Conservation (phyloP, 148 eudicot genomes). For the Vaccinium darrowii region DNA sequence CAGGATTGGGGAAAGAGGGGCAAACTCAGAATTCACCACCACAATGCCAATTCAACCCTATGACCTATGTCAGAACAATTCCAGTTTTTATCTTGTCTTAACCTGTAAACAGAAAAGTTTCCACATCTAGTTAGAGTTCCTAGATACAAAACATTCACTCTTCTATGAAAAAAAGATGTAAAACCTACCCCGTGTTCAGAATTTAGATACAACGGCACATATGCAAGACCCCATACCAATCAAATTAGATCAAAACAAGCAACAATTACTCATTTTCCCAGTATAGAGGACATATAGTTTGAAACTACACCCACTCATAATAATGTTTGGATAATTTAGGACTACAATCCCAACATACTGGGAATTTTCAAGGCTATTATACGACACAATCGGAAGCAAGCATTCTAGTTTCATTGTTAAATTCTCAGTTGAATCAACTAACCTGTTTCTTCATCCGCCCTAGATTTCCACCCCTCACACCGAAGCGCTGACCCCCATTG, state of each 20-base stretch:
- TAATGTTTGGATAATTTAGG: background rate
- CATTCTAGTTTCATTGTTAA: background rate
- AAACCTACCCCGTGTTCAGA: background rate
- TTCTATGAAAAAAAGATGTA: too few relatives aligned
- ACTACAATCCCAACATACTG: background rate
- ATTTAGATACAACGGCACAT: background rate
- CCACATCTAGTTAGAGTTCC: background rate
- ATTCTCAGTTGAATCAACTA: conserved; percentile 16
- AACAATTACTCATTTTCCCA: background rate
- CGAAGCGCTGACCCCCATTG: conserved; percentile 85
- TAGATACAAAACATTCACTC: too few relatives aligned
- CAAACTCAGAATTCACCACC: background rate
- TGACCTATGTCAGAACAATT: background rate
- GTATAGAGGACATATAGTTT: background rate
- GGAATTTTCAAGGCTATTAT: background rate
- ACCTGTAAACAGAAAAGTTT: background rate
- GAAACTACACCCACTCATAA: background rate
- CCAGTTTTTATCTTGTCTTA: background rate
- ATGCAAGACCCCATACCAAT: background rate
- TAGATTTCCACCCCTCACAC: conserved; percentile 87
- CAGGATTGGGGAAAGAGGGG: background rate
- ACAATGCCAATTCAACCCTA: conserved; percentile 10
- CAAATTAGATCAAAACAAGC: background rate
- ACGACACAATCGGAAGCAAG: background rate
- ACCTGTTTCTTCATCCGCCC: conserved; percentile 82